Evolutionary conservation across 768 basidiomycete species (phyloP).

Genomic region (Boletus barrowsii): DNA sequence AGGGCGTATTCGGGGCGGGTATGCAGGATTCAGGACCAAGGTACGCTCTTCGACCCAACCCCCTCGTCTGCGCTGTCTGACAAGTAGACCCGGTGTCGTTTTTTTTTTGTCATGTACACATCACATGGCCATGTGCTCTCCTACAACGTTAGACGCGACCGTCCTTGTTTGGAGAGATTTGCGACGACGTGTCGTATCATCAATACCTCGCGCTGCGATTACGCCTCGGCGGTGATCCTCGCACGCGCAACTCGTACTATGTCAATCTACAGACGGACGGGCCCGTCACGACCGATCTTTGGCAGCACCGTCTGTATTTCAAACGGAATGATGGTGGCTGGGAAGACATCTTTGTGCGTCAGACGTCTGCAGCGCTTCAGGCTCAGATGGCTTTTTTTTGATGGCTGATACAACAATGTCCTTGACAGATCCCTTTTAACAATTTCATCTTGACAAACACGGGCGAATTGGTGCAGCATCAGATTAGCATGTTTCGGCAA

Average conservation of each 20-base stretch:
- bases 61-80: no score
- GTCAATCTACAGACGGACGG: conserved; percentile 93
- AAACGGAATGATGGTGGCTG: conserved; percentile 60
- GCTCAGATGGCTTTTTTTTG: neutral
- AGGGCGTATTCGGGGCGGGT: conserved; percentile 75
- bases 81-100: no score
- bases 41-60: conserved; percentile 34
- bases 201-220: conserved; percentile 79
- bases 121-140: no score
- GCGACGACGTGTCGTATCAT: conserved; percentile 81
- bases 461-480: conserved; percentile 65
- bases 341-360: conserved; percentile 80
- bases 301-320: conserved; percentile 91
- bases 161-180: conserved; percentile 83
- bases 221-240: conserved; percentile 71
- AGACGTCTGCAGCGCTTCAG: neutral
- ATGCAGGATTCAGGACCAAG: conserved; percentile 88
- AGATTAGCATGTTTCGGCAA: conserved; percentile 74
- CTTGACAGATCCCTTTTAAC: conserved; percentile 71
- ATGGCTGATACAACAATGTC: neutral
- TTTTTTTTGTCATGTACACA: no score
- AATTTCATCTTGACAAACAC: conserved; percentile 73
- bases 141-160: conserved; percentile 52
- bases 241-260: conserved; percentile 82
- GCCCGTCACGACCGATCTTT: conserved; percentile 77